Evolutionary conservation across 148 eudicot genomes (phyloP), one percentile per base, ranked within the genome.

Genomic region (Persicaria tinctoria): DNA sequence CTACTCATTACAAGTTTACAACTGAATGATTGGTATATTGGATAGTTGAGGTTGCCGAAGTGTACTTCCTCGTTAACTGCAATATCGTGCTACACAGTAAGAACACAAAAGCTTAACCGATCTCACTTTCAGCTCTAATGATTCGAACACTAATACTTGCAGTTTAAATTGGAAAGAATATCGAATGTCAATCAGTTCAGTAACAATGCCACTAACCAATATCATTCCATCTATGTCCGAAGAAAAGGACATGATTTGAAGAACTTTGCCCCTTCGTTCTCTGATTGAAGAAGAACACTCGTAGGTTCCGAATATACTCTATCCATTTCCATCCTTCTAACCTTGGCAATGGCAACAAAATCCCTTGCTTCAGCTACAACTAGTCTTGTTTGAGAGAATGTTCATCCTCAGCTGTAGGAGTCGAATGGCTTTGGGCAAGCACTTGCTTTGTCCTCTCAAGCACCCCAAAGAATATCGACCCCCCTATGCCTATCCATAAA

Each of bases 401-500:
- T 44, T 44, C 70, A 66, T 66, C 70, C 18, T 66, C 48, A 63
- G 4, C 68, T 63, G 68, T 63, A 27, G 68, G 16, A 76, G 44
- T 32, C 5, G 46, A 14, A 76, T 74, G 83, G 17, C 80, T 78
- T 50, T 78, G 82, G 51, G 89, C 85, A 8, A 92, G 84, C 0
- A 87, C 66, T 76, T 82, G 83, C 83, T 92, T 92, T 45, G 97
- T 82, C 78, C 79, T 90, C 84, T 93, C 97, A 73, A 93, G 87
- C 64, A 90, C 91, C 64, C 91, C 89, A 73, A 93, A 93, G 84
- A 93, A 93, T 38, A 93, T 90, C 1, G 93, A 84, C 74, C 97
- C 97, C 2, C 97, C 97, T 44, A 93, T 77, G 12, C 97, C 93
- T 64, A 93, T 93, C 97, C 97, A 93, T 56, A 93, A 53, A 63